A percentile compares a stretch with the other conserved stretches of the same genome.
These are phyloP conservation scores for Penicillium longicatenatum DNA, from an alignment of 495 filamentous ascomycete species.

Conservation along the genomic window DNA sequence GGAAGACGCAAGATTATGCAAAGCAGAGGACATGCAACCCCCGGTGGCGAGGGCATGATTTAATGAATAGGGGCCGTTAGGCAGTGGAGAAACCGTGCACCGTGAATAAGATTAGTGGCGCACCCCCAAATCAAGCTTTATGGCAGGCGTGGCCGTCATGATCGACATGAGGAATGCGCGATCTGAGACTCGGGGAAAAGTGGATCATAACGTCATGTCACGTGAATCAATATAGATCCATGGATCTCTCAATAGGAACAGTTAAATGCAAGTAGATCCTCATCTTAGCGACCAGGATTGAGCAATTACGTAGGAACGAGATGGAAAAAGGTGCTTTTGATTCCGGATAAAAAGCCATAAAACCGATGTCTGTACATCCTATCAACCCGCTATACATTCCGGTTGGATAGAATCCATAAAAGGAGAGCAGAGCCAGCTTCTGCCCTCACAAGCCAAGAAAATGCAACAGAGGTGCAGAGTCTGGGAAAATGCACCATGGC, in stretches of 20 bases:
- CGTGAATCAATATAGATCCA: slow-evolving; percentile 17
- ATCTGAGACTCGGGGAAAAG: neutral
- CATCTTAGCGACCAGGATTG: neutral
- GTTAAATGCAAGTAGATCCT: neutral
- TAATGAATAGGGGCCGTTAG: neutral
- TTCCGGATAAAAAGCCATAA: slow-evolving; percentile 7
- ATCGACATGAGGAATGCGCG: slow-evolving; percentile 12
- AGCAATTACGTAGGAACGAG: neutral
- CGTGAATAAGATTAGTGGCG: slow-evolving; percentile 11
- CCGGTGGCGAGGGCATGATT: neutral
- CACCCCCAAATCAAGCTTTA: slow-evolving; percentile 20
- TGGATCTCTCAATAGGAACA: slow-evolving; percentile 5
- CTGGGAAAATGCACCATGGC: neutral
- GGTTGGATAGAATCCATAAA: slow-evolving; percentile 5
- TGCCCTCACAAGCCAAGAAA: neutral
- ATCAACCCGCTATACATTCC: slow-evolving; percentile 22
- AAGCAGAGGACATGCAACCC: neutral
- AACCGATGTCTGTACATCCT: slow-evolving; percentile 25
- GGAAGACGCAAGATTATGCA: neutral
- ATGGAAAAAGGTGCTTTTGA: slow-evolving; percentile 14
- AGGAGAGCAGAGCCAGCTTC: slow-evolving; percentile 10
- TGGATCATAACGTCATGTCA: slow-evolving; percentile 23
- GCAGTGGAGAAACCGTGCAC: slow-evolving; percentile 1
- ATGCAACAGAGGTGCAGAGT: slow-evolving; percentile 2
- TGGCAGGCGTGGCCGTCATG: slow-evolving; percentile 22